A percentile compares a stretch with the other conserved stretches of the same genome.
Evolutionary conservation across 1,284 basidiomycete species (phyloP).

Genomic region (Porodaedalea pini): DNA sequence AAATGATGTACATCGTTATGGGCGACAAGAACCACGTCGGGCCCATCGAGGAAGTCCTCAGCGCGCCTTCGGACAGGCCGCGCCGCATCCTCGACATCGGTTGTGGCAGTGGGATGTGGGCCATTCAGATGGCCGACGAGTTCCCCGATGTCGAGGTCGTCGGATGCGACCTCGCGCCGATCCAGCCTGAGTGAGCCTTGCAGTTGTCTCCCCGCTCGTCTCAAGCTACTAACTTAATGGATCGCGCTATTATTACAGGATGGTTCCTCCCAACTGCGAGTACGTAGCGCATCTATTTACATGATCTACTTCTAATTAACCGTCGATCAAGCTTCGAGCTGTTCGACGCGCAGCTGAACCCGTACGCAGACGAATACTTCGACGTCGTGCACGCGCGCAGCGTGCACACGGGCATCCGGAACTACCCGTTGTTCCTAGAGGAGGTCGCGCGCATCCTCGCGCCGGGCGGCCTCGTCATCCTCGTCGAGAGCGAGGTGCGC

Average conservation of each 20-base stretch:
- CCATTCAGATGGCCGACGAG: conserved; percentile 65
- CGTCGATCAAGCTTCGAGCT: conserved; percentile 54
- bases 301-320: neutral
- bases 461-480: conserved; percentile 63
- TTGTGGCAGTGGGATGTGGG: conserved; percentile 63
- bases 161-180: conserved; percentile 65
- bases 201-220: conserved; percentile 4
- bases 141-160: conserved; percentile 62
- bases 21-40: conserved; percentile 59
- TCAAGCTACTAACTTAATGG: conserved; percentile 19
- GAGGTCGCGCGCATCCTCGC: conserved; percentile 62
- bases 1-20: conserved; percentile 62
- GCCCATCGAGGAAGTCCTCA: conserved; percentile 51
- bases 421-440: conserved; percentile 55
- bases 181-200: conserved; percentile 55
- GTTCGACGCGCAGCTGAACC: conserved; percentile 54
- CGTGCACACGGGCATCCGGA: conserved; percentile 58
- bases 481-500: conserved; percentile 55
- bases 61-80: conserved; percentile 29
- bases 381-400: conserved; percentile 65
- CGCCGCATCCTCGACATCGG: conserved; percentile 58
- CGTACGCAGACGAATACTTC: conserved; percentile 58
- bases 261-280: conserved; percentile 67
- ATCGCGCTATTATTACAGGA: conserved; percentile 34
- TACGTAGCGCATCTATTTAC: conserved; percentile 31